Conservation (phyloP, 2,329 filamentous ascomycete species). For the Talaromyces sp. region DNA sequence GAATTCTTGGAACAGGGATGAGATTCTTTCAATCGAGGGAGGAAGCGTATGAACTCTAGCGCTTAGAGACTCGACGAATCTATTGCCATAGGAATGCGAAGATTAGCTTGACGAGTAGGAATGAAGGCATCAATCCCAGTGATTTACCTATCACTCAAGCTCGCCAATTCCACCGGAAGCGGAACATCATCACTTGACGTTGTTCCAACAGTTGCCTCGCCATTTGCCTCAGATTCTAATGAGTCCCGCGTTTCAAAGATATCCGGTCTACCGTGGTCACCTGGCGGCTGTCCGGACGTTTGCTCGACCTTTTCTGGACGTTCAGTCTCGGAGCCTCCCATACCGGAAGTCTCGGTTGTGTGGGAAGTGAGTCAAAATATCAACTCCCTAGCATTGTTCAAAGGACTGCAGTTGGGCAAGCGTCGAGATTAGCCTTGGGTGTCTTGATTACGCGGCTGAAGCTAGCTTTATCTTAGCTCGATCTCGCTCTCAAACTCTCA, state of each 20-base stretch:
- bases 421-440: neutral
- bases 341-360: neutral
- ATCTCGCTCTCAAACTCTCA: neutral
- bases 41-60: slow-evolving; percentile 82
- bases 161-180: slow-evolving; percentile 89
- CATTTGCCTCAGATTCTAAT: slow-evolving; percentile 27
- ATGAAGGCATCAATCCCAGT: neutral
- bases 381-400: neutral
- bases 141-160: slow-evolving; percentile 74
- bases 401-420: neutral
- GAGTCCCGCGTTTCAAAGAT: slow-evolving; percentile 43
- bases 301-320: slow-evolving; percentile 1
- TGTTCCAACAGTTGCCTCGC: slow-evolving; percentile 21
- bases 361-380: neutral
- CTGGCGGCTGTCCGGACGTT: neutral
- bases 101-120: neutral
- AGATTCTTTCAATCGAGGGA: slow-evolving; percentile 74
- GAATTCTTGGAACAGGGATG: slow-evolving; percentile 90
- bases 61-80: slow-evolving; percentile 84
- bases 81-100: slow-evolving; percentile 31
- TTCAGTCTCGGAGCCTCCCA: neutral
- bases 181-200: slow-evolving; percentile 59
- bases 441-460: neutral
- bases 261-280: slow-evolving; percentile 25
- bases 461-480: neutral